Percentiles rank a stretch among this genome's conserved stretches.
Conservation (phyloP, 805 yeast species). For the Naumovozyma dairenensis region DNA sequence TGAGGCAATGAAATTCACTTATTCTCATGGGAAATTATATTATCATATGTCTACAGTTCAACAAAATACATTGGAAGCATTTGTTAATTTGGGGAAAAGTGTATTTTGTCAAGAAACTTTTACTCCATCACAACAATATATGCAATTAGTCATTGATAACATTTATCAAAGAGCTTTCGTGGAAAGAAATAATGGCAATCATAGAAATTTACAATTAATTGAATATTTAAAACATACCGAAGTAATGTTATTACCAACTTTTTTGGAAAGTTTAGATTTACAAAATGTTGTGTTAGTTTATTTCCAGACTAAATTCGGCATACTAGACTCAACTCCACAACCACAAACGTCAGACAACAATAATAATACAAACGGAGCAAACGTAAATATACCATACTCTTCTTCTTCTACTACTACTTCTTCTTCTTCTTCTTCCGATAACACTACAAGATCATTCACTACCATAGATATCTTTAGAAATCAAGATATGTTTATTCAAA, state of each 20-base stretch:
- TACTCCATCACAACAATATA: conserved; percentile 72
- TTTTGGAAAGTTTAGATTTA: conserved; percentile 43
- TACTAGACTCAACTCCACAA: no score
- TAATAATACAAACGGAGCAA: conserved; percentile 28
- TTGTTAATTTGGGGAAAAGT: conserved; percentile 69
- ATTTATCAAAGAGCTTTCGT: conserved; percentile 48
- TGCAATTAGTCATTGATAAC: conserved; percentile 69
- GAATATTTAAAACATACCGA: conserved; percentile 47
- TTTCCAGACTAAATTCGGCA: conserved; percentile 52
- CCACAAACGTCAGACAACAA: no score
- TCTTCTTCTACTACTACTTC: no score
- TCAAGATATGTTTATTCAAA: conserved; percentile 31
- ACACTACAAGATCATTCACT: neutral
- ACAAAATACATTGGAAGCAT: conserved; percentile 57
- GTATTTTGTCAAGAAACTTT: conserved; percentile 76
- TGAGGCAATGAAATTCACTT: conserved; percentile 59
- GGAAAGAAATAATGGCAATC: conserved; percentile 25
- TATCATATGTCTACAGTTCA: conserved; percentile 86
- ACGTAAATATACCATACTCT: conserved; percentile 39
- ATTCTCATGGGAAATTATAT: conserved; percentile 77
- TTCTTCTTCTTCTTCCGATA: no score
- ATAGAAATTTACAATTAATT: conserved; percentile 25
- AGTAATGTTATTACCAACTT: conserved; percentile 52
- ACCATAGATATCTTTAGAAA: conserved; percentile 38
- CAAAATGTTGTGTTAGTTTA: conserved; percentile 53